Base-by-base conservation (phyloP, 2,329 filamentous ascomycete genomes). In the Emericellopsis atlantica region DNA sequence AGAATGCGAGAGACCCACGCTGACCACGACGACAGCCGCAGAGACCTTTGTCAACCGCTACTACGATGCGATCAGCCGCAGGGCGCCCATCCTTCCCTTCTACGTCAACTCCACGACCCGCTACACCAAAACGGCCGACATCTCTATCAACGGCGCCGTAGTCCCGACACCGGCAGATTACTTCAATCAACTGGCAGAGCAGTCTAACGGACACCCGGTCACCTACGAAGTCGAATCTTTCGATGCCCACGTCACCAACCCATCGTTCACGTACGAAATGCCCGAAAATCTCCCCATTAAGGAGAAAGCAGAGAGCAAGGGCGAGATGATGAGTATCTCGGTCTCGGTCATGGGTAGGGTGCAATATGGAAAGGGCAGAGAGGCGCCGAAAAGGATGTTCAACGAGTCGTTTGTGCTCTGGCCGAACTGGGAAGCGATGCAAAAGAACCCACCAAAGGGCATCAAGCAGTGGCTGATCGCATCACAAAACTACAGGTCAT, bases 391-490 rank as follows among this genome's bases (percentile, higher is more conserved):
- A 57, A 76, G 77, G 49, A 77, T 76, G 31, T 94, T 94, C 57
- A 82, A 78, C 52, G 88, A 95, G 58, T 81, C 74, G 1, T 81
- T 94, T 55, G 74, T 93, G 21, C 66, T 95, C 41, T 83, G 90
- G 32, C 86, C 88, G 7, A 85, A 86, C 60, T 72, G 77, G 74
- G 74, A 79, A 47, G 61, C 68, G 0, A 65, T 71, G 48, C 65
- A 62, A 5, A 62, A 63, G 42, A 76, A 74, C 46, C 69, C 73
- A 31, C 58, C 69, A 3, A 69, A 70, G 44, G 68, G 68, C 2
- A 51, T 68, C 40, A 73, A 70, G 53, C 67, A 69, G 49, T 84
- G 79, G 71, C 60, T 87, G 43, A 74, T 86, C 49, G 70, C 79
- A 54, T 84, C 77, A 46, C 82, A 88, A 60, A 86, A 80, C 53